Base-by-base conservation (phyloP, 257 asterid genomes). In the Solanum verrucosum region DNA sequence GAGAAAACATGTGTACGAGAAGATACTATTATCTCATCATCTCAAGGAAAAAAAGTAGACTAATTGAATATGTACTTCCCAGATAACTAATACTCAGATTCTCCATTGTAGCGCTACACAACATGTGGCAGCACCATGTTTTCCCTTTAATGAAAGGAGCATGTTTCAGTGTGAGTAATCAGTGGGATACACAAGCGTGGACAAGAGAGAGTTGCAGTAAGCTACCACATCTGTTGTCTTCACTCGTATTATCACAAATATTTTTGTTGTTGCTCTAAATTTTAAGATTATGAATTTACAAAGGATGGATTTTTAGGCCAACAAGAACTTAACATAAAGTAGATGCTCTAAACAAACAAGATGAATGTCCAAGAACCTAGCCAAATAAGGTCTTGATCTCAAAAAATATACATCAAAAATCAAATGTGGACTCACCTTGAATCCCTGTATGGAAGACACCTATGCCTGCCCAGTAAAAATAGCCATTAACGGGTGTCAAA, bases 361-460 rank as follows among this genome's bases (percentile, higher is more conserved):
- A 79, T 25, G 6, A 82, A 31, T 33, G 68, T 34, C 42, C 40
- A 59, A 40, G 83, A 37, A 68, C 14, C 87, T 86, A 72, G 59
- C 42, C 59, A 68, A n/a, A 77, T 49, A 49, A 18, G 70, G 70
- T 29, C 10, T 82, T 82, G 86, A 82, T 49, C 42, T 27, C 34
- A 85, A 63, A 78, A 85, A 21, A 65, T 15, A 82, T 84, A 46
- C 65, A 86, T 71, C 34, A 90, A 71, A 63, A 67, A 27, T 21
- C 71, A 85, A 59, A 44, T 12, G 60, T 34, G 33, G 12, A 84
- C 90, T 65, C 88, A 96, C 99, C 99, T 94, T 96, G 96, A 16
- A 96, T 92, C n/a, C 98, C 99, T 21, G 98, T 93, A 92, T 96
- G 99, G 89, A 95, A 96, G 88, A 93, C 91, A 11, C 99, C 98